phyloP scores from a whole-genome alignment of 2,329 filamentous ascomycete genomes.

The Plectosphaerella cucumerina region DNA sequence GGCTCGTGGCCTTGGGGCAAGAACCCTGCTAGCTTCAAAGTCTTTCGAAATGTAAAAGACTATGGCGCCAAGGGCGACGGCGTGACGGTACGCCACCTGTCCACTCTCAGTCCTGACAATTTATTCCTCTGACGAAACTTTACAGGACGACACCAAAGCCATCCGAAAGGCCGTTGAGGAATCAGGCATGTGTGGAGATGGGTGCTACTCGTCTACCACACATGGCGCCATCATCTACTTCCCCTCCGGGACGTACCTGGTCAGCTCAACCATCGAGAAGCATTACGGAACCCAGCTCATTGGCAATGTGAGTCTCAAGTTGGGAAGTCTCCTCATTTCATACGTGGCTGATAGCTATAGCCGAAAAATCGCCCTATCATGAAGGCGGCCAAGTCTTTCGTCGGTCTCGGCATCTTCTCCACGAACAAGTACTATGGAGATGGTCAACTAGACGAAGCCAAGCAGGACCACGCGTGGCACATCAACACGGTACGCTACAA shows the following conservation, averaged over 20 bases:
- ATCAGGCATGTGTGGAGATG: conserved; percentile 9
- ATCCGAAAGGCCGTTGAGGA: conserved; percentile 14
- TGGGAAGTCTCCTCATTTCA: conserved; percentile 13
- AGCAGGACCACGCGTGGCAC: not conserved
- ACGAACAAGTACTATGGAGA: conserved; percentile 10
- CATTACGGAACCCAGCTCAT: conserved; percentile 17
- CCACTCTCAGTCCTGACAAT: not conserved
- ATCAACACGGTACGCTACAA: not conserved
- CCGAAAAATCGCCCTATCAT: not conserved
- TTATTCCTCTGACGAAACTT: too few relatives aligned
- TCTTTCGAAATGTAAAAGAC: conserved; percentile 52
- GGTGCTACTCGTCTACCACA: conserved; percentile 11
- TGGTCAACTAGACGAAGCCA: not conserved
- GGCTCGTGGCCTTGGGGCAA: not conserved
- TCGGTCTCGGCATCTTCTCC: conserved; percentile 10
- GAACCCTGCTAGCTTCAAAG: conserved; percentile 24
- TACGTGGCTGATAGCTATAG: too few relatives aligned
- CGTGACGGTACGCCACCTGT: conserved; percentile 26
- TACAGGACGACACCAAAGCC: conserved; percentile 11
- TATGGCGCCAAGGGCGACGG: conserved; percentile 47
- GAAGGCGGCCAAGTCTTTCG: not conserved
- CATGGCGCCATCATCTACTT: conserved; percentile 20
- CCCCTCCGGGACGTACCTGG: conserved; percentile 17
- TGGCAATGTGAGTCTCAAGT: conserved; percentile 35
- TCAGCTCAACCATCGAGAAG: conserved; percentile 12